Evolutionary conservation across 192 early-diverging fungal species (phyloP).

Genomic region (Gonapodya sp.): DNA sequence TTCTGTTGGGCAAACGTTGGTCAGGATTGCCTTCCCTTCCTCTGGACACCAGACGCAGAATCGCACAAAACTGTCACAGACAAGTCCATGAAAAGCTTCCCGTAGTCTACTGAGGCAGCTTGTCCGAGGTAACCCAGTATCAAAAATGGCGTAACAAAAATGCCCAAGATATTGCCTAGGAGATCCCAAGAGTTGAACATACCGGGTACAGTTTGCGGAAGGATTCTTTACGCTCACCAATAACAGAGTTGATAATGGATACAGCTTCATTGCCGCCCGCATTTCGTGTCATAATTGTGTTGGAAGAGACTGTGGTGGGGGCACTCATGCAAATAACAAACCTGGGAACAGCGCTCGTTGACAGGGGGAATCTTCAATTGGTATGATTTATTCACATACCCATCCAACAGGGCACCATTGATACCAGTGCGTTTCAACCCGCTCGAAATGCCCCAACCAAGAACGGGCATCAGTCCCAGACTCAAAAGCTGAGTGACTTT

Average conservation of each 20-base stretch:
- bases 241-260: conserved; percentile 54
- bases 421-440: conserved; percentile 38
- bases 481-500: conserved; percentile 51
- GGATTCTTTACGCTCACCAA: background rate
- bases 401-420: conserved; percentile 43
- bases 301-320: conserved; percentile 67
- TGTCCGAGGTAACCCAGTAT: conserved; percentile 36
- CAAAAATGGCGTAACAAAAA: conserved; percentile 45
- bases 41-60: too few species aligned
- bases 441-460: conserved; percentile 45
- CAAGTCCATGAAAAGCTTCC: conserved; percentile 38
- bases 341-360: too few species aligned
- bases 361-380: too few species aligned
- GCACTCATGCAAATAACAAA: conserved; percentile 52
- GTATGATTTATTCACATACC: too few species aligned
- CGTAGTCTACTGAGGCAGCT: conserved; percentile 33
- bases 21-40: too few species aligned
- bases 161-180: conserved; percentile 58
- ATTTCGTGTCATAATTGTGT: conserved; percentile 67
- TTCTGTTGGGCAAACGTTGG: too few species aligned
- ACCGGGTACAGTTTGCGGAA: background rate
- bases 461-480: conserved; percentile 45
- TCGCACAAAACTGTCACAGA: conserved; percentile 49
- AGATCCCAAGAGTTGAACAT: background rate
- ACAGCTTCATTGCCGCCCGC: conserved; percentile 54